These are phyloP conservation scores for Penicillium soppii DNA, from an alignment of 495 filamentous ascomycete species.

Conservation along the genomic window DNA sequence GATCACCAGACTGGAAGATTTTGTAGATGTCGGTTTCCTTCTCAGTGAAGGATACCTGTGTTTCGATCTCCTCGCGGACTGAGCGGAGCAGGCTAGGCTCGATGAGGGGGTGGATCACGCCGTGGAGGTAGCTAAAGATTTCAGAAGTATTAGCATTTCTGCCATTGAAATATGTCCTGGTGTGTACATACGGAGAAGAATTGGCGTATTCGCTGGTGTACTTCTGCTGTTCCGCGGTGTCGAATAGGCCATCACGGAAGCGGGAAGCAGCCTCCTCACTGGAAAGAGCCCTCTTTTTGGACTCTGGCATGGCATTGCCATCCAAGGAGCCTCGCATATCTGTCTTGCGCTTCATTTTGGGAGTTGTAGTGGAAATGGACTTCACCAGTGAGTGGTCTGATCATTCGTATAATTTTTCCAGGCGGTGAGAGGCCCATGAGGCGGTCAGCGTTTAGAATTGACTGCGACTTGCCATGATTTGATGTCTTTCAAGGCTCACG, in stretches of 20 bases:
- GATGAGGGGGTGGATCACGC: constrained; percentile 80
- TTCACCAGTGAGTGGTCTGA: constrained; percentile 11
- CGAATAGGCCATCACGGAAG: constrained; percentile 80
- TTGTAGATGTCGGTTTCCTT: constrained; percentile 99
- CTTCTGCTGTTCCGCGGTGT: constrained; percentile 58
- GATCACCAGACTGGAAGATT: constrained; percentile 96
- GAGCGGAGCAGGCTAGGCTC: constrained; percentile 74
- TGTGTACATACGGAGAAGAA: constrained; percentile 62
- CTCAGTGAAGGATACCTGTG: constrained; percentile 88
- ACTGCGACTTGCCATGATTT: too few relatives aligned
- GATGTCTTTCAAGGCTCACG: too few relatives aligned
- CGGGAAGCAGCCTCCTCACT: constrained; percentile 44
- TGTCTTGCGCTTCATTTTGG: constrained; percentile 58
- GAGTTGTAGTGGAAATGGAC: not conserved
- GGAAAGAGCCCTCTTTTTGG: constrained; percentile 54
- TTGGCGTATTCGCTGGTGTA: constrained; percentile 69
- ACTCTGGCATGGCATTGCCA: constrained; percentile 41
- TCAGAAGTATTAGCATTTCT: constrained; percentile 8
- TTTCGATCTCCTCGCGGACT: constrained; percentile 85
- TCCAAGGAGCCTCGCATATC: constrained; percentile 30
- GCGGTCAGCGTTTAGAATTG: constrained; percentile 7
- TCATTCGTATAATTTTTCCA: constrained; percentile 15
- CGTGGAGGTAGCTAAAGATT: constrained; percentile 71
- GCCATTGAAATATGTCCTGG: not conserved
- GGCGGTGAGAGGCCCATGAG: constrained; percentile 18